phyloP scores from a whole-genome alignment of 345 rosid genomes.

The Sapria himalayana region DNA sequence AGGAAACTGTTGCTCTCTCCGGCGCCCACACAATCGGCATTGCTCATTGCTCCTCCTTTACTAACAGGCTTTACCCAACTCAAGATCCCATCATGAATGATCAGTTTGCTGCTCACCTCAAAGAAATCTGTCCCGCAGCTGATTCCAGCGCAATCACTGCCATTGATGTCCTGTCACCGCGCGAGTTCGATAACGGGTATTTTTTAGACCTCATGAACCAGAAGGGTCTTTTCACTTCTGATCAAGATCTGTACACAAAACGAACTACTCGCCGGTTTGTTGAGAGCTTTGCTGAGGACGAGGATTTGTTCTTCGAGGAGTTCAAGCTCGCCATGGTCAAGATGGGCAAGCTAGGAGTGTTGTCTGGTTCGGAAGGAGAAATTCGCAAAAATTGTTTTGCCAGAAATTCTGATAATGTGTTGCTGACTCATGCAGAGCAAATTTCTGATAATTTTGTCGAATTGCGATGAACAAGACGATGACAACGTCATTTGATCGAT shows the following conservation, averaged over 20 bases:
- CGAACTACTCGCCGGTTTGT: slow-evolving; percentile 37
- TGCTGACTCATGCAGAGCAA: slow-evolving; percentile 22
- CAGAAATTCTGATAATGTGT: slow-evolving; percentile 22
- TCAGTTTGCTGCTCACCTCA: slow-evolving; percentile 36
- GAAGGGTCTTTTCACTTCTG: slow-evolving; percentile 67
- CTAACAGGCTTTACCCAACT: slow-evolving; percentile 43
- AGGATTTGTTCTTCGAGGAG: slow-evolving; percentile 41
- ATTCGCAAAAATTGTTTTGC: slow-evolving; percentile 54
- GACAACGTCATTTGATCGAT: too few relatives aligned
- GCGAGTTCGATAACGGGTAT: slow-evolving; percentile 68
- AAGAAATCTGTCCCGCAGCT: slow-evolving; percentile 24
- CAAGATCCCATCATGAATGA: slow-evolving; percentile 61
- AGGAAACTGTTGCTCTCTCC: slow-evolving; percentile 66
- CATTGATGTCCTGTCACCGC: slow-evolving; percentile 41
- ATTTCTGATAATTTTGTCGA: too few relatives aligned
- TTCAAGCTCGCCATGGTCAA: slow-evolving; percentile 38
- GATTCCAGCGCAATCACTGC: slow-evolving; percentile 25
- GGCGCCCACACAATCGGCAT: slow-evolving; percentile 84
- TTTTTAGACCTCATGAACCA: slow-evolving; percentile 59
- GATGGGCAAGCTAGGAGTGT: slow-evolving; percentile 48
- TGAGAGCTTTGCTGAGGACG: slow-evolving; percentile 31
- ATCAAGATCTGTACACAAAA: slow-evolving; percentile 58
- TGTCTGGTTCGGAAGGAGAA: slow-evolving; percentile 51
- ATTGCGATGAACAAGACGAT: too few relatives aligned
- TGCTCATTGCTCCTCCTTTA: slow-evolving; percentile 42